A percentile compares a stretch with the other conserved stretches of the same genome.
Evolutionary conservation across 139 green algal genomes (phyloP).

Genomic region (Picochlorum sp.): DNA sequence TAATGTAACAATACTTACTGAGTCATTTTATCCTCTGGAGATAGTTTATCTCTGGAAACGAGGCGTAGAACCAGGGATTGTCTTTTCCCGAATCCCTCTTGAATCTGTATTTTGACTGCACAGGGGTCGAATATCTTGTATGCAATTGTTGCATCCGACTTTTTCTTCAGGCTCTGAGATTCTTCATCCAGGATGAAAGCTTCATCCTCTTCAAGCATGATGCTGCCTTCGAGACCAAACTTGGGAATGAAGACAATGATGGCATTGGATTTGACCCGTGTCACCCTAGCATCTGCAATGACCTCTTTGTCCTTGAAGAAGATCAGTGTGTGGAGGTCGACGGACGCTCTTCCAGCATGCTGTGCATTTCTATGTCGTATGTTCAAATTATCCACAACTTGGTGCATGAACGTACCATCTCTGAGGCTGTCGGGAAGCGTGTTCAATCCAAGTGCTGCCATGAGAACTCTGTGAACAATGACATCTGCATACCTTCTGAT

Average conservation of each 20-base stretch:
- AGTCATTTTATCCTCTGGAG: conserved; percentile 26
- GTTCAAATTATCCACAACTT: conserved; percentile 81
- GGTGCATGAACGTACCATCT: conserved; percentile 37
- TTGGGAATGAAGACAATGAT: conserved; percentile 95
- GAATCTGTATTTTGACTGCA: conserved; percentile 59
- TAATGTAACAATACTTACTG: conserved; percentile 25
- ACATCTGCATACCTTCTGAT: conserved; percentile 89
- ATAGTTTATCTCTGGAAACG: conserved; percentile 38
- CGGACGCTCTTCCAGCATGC: conserved; percentile 79
- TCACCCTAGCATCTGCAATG: conserved; percentile 68
- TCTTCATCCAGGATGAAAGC: conserved; percentile 23
- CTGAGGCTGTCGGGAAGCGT: conserved; percentile 54
- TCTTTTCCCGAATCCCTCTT: conserved; percentile 49
- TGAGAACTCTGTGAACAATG: conserved; percentile 88
- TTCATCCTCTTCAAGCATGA: conserved; percentile 42
- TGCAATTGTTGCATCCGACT: conserved; percentile 5
- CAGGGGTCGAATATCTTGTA: conserved; percentile 69
- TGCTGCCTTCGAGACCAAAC: conserved; percentile 92
- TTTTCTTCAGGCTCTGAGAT: conserved; percentile 22
- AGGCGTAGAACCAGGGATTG: conserved; percentile 51
- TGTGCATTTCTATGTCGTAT: conserved; percentile 84
- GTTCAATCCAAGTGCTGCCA: conserved; percentile 58
- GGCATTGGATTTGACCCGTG: conserved; percentile 56
- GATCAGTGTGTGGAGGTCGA: conserved; percentile 95
- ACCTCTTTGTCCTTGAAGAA: conserved; percentile 71